phyloP scores from a whole-genome alignment of 768 basidiomycete species.

The Phylloporus sp. region DNA sequence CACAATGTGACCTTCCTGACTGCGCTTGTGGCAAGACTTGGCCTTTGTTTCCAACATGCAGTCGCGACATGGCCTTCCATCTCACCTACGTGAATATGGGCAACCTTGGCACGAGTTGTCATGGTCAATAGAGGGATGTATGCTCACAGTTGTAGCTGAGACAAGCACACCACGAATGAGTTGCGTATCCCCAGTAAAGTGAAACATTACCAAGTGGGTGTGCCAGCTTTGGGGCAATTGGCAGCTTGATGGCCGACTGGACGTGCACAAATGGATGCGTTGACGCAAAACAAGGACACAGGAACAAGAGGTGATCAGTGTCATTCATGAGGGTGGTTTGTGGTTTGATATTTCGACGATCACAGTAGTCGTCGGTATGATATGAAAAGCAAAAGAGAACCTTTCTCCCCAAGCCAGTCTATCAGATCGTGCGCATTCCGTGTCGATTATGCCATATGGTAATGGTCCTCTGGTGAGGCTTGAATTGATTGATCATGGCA shows the following conservation, averaged over 20 bases:
- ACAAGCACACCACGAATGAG: slow-evolving; percentile 9
- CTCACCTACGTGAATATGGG: slow-evolving; percentile 46
- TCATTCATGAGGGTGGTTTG: slow-evolving; percentile 26
- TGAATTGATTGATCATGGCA: not conserved
- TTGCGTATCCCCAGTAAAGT: not conserved
- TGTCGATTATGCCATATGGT: too few species aligned
- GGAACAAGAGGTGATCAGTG: slow-evolving; percentile 11
- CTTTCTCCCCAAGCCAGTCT: too few species aligned
- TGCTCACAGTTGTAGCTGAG: slow-evolving; percentile 71
- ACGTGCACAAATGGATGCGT: not conserved
- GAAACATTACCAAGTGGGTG: slow-evolving; percentile 73
- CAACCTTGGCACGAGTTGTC: too few species aligned
- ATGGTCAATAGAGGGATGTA: too few species aligned
- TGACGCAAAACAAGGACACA: not conserved
- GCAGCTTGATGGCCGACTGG: slow-evolving; percentile 84
- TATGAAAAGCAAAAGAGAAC: slow-evolving; percentile 34
- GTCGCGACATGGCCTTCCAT: slow-evolving; percentile 80
- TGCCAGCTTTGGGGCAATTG: slow-evolving; percentile 80
- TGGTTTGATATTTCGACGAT: slow-evolving; percentile 21
- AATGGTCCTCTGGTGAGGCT: too few species aligned
- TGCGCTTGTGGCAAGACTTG: slow-evolving; percentile 87
- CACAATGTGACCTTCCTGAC: slow-evolving; percentile 80
- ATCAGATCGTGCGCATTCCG: too few species aligned
- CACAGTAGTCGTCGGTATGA: slow-evolving; percentile 29
- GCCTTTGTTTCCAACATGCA: slow-evolving; percentile 75